These are phyloP conservation scores for Pyrenophora graminea DNA, from an alignment of 2,329 filamentous ascomycete genomes.

Conservation along the genomic window DNA sequence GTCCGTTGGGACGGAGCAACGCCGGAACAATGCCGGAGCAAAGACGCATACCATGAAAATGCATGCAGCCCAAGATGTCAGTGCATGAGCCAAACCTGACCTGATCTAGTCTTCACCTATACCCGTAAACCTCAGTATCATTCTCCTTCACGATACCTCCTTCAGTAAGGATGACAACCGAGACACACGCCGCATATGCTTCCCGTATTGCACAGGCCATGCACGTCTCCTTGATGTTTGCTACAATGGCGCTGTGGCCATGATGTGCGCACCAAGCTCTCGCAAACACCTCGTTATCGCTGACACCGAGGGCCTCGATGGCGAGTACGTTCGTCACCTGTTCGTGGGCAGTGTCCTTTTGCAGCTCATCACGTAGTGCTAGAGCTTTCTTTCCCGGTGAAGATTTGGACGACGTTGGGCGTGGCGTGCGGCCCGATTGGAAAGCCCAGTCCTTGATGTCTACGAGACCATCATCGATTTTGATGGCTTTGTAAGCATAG, in stretches of 20 bases:
- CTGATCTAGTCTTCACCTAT: slow-evolving; percentile 10
- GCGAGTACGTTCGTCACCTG: slow-evolving; percentile 68
- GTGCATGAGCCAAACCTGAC: not conserved
- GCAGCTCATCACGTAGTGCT: slow-evolving; percentile 28
- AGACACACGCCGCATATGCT: slow-evolving; percentile 73
- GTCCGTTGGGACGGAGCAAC: not conserved
- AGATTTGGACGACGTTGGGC: slow-evolving; percentile 37
- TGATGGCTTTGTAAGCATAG: slow-evolving; percentile 64
- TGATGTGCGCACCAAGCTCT: slow-evolving; percentile 78
- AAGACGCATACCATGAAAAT: slow-evolving; percentile 7
- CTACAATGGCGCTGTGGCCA: slow-evolving; percentile 72
- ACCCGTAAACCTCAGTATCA: slow-evolving; percentile 40
- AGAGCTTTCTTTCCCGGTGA: slow-evolving; percentile 39
- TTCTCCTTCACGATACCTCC: slow-evolving; percentile 52
- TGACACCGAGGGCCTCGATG: slow-evolving; percentile 72
- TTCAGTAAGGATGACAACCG: slow-evolving; percentile 68
- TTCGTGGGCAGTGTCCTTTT: slow-evolving; percentile 30
- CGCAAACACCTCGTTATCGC: slow-evolving; percentile 76
- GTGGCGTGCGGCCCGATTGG: slow-evolving; percentile 38
- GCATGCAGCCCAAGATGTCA: slow-evolving; percentile 6
- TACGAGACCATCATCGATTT: slow-evolving; percentile 66
- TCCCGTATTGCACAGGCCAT: slow-evolving; percentile 76
- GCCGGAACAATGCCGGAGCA: slow-evolving; percentile 7
- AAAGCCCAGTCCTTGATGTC: slow-evolving; percentile 67
- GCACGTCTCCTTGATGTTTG: slow-evolving; percentile 70